Conservation (phyloP, 1,139 yeast species). For the Protomyces inundatus region DNA sequence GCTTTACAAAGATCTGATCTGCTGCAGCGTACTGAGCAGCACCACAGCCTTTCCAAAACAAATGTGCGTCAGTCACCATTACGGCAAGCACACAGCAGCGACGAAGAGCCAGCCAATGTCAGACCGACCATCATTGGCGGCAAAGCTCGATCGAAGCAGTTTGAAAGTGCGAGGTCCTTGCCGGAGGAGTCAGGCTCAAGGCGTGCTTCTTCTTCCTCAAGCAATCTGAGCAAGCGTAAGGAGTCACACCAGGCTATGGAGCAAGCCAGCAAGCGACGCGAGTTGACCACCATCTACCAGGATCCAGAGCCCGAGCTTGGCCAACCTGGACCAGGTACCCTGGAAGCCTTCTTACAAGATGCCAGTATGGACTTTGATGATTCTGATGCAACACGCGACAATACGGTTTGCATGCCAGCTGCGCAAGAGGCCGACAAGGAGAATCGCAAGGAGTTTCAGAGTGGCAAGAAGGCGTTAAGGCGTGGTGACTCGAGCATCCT, state of each 20-base stretch:
- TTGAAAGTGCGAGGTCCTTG: too few species aligned
- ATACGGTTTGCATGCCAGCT: neutral
- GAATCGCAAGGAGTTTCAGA: neutral
- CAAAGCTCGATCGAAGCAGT: too few species aligned
- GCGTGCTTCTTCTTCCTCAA: too few species aligned
- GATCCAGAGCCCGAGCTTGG: neutral
- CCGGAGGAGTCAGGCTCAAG: too few species aligned
- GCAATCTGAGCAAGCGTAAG: neutral
- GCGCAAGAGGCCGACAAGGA: neutral
- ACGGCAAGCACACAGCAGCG: too few species aligned
- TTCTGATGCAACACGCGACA: slow-evolving; percentile 3
- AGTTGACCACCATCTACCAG: neutral
- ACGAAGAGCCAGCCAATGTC: too few species aligned
- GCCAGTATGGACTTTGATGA: neutral
- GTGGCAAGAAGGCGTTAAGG: neutral
- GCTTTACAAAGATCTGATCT: too few species aligned
- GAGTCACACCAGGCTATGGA: neutral
- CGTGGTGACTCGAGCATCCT: slow-evolving; percentile 16
- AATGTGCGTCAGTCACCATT: too few species aligned
- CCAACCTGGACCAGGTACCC: neutral
- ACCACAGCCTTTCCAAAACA: too few species aligned
- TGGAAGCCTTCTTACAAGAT: neutral
- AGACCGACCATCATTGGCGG: too few species aligned
- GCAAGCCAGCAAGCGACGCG: neutral
- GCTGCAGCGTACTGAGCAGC: too few species aligned